Conservation (phyloP, 148 eudicot genomes). For the Amaranthus cruentus region DNA sequence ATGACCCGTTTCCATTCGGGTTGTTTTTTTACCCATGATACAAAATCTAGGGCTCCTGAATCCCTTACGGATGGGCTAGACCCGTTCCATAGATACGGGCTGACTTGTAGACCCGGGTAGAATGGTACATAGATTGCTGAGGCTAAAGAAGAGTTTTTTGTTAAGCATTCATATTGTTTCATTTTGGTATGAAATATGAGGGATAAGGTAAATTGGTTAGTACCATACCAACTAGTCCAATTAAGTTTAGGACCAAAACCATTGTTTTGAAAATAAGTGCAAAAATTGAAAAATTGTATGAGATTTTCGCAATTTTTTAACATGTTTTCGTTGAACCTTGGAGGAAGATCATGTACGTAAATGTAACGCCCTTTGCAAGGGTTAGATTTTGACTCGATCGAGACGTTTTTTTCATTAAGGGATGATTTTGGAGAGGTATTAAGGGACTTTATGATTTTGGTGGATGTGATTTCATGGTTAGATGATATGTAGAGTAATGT, state of each 20-base stretch:
- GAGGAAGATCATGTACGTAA: slow-evolving; percentile 27
- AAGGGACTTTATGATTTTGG: not conserved
- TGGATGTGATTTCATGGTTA: not conserved
- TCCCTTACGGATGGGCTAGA: slow-evolving; percentile 10
- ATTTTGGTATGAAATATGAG: slow-evolving; percentile 32
- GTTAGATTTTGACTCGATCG: not conserved
- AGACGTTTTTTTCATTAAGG: not conserved
- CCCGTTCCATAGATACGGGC: slow-evolving; percentile 22
- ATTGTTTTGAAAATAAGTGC: slow-evolving; percentile 8
- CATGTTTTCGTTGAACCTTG: slow-evolving; percentile 26
- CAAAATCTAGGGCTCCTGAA: slow-evolving; percentile 8
- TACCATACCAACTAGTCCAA: slow-evolving; percentile 22
- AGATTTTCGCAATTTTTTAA: slow-evolving; percentile 8
- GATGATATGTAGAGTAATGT: slow-evolving; percentile 1
- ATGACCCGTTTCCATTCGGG: slow-evolving; percentile 30
- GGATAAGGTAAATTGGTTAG: slow-evolving; percentile 32
- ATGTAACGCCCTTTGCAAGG: slow-evolving; percentile 1
- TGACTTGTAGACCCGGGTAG: slow-evolving; percentile 32
- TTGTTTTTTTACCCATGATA: slow-evolving; percentile 17
- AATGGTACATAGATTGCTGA: slow-evolving; percentile 34
- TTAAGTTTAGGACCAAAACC: slow-evolving; percentile 24
- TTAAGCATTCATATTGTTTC: slow-evolving; percentile 38
- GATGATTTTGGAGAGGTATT: not conserved
- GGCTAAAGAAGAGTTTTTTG: slow-evolving; percentile 30
- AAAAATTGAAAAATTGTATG: slow-evolving; percentile 15